Conservation (phyloP, 2,329 filamentous ascomycete species). For the Beauveria australis region DNA sequence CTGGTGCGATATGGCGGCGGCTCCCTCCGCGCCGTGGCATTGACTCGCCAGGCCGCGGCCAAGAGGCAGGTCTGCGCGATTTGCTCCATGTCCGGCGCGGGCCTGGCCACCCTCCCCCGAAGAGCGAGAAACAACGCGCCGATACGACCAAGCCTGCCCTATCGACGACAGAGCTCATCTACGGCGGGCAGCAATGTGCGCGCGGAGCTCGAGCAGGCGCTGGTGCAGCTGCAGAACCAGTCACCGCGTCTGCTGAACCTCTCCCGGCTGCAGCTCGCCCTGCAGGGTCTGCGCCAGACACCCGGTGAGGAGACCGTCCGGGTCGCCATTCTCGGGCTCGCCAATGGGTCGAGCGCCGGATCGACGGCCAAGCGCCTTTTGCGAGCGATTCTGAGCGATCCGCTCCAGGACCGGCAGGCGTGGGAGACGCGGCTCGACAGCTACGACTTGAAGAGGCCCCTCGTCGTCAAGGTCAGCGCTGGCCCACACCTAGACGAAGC, state of each 20-base stretch:
- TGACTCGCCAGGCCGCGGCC: neutral
- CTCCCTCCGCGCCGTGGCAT: neutral
- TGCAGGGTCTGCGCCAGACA: conserved; percentile 52
- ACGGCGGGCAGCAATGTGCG: conserved; percentile 26
- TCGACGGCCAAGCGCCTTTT: conserved; percentile 56
- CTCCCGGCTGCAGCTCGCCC: conserved; percentile 63
- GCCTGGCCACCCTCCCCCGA: neutral
- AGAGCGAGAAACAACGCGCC: conserved; percentile 3
- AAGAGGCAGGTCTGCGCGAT: conserved; percentile 8
- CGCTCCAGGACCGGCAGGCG: conserved; percentile 49
- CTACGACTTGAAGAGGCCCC: conserved; percentile 43
- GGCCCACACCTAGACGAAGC: conserved; percentile 22
- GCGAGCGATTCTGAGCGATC: conserved; percentile 62
- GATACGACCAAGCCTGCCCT: neutral
- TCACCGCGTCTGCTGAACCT: conserved; percentile 57
- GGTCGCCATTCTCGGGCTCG: conserved; percentile 48
- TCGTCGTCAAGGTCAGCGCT: conserved; percentile 50
- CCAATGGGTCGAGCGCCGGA: conserved; percentile 28
- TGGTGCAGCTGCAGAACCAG: conserved; percentile 52
- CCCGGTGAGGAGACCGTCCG: conserved; percentile 50
- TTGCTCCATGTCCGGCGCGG: conserved; percentile 4
- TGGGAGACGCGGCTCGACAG: conserved; percentile 59
- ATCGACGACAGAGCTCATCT: conserved; percentile 13
- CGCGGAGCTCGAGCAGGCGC: conserved; percentile 48
- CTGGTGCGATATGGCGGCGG: neutral